These are phyloP conservation scores for Vigna reflexopilosa DNA, from an alignment of 306 rosid species.

Conservation along the genomic window DNA sequence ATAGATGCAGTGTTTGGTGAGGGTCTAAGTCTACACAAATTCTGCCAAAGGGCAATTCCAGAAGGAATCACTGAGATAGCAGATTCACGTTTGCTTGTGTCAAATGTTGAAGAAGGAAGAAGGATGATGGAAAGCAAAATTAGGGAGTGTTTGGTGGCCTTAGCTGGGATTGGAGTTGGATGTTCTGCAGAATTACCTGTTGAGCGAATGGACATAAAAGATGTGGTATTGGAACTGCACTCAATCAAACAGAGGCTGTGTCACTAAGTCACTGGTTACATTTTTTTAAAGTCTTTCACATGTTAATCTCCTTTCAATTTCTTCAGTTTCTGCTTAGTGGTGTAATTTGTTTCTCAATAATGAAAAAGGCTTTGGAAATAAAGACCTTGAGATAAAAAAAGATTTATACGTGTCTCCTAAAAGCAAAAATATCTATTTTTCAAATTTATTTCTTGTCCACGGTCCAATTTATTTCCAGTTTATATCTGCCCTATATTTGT, in stretches of 20 bases:
- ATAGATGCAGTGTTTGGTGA: conserved; percentile 41
- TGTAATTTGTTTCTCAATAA: too few species aligned
- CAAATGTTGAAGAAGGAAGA: background rate
- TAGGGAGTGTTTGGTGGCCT: conserved; percentile 27
- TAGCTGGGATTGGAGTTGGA: conserved; percentile 45
- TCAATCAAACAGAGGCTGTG: conserved; percentile 26
- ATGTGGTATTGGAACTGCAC: conserved; percentile 35
- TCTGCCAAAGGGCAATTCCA: conserved; percentile 29
- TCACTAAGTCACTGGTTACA: background rate
- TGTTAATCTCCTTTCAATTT: too few species aligned
- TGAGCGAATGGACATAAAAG: conserved; percentile 32
- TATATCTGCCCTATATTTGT: too few species aligned
- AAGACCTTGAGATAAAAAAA: too few species aligned
- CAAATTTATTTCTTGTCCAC: too few species aligned
- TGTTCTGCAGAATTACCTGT: conserved; percentile 43
- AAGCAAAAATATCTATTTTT: too few species aligned
- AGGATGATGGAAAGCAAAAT: background rate
- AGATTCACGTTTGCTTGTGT: conserved; percentile 22
- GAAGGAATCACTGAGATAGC: conserved; percentile 19
- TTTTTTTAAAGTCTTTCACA: too few species aligned
- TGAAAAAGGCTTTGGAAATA: too few species aligned
- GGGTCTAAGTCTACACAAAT: conserved; percentile 10
- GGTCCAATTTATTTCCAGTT: too few species aligned
- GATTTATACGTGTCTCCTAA: too few species aligned
- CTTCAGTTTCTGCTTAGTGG: too few species aligned